Conservation (phyloP, 495 filamentous ascomycete species). For the Penicillium parvum region DNA sequence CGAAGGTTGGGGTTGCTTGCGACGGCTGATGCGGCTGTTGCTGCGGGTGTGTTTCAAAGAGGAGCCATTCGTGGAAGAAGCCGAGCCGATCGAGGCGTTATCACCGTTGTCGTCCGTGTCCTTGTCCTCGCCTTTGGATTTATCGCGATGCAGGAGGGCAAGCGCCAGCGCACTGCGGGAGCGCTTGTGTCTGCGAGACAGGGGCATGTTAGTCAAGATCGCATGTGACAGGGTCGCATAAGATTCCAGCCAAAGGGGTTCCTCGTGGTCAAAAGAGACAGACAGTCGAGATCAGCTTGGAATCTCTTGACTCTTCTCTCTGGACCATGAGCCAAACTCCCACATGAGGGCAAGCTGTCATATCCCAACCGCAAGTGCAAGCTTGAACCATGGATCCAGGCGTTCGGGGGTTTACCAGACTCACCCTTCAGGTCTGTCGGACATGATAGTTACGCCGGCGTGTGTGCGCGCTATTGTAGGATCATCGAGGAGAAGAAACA, state of each 20-base stretch:
- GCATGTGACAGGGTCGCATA: constrained; percentile 16
- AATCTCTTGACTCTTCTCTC: too few relatives aligned
- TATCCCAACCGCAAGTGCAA: constrained; percentile 1
- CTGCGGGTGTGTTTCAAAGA: constrained; percentile 30
- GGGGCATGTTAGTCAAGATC: constrained; percentile 27
- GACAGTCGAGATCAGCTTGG: too few relatives aligned
- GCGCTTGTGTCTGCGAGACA: constrained; percentile 46
- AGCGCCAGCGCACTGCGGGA: constrained; percentile 50
- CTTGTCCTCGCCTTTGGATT: constrained; percentile 36
- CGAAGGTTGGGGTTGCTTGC: constrained; percentile 21
- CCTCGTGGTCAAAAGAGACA: too few relatives aligned
- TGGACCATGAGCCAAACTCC: too few relatives aligned
- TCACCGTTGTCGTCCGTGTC: constrained; percentile 30
- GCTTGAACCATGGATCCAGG: constrained; percentile 20
- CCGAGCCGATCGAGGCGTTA: constrained; percentile 26
- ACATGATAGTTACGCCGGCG: too few relatives aligned
- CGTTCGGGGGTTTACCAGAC: constrained; percentile 2
- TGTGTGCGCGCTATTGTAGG: neutral
- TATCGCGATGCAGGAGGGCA: constrained; percentile 49
- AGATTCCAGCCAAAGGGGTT: too few relatives aligned
- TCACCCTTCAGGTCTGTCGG: constrained; percentile 28
- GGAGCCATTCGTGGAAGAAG: constrained; percentile 24
- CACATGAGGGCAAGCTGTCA: constrained; percentile 3
- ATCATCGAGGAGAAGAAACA: constrained; percentile 1
- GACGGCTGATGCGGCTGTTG: constrained; percentile 27